phyloP scores from a whole-genome alignment of 257 asterid species.

The Solanum gandarillasii region DNA sequence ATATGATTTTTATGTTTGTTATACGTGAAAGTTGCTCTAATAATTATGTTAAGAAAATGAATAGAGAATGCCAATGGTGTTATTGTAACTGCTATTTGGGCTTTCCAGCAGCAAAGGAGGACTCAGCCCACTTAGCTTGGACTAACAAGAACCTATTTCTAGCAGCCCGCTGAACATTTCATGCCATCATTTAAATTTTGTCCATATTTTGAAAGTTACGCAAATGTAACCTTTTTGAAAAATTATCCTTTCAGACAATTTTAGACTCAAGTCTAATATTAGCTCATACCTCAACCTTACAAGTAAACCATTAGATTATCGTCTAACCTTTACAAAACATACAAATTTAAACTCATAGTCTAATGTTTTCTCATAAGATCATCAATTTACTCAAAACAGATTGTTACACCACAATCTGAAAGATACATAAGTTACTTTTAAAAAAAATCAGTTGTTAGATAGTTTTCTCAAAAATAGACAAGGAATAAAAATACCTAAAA shows the following conservation, averaged over 20 bases:
- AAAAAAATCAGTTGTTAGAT: not conserved
- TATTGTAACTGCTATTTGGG: not conserved
- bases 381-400: not conserved
- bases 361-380: not conserved
- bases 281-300: not conserved
- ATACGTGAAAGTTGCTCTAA: too few species aligned
- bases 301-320: too few species aligned
- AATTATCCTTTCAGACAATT: not conserved
- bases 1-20: too few species aligned
- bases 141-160: not conserved
- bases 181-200: not conserved
- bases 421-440: not conserved
- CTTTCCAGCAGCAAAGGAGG: not conserved
- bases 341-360: not conserved
- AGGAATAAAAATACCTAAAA: not conserved
- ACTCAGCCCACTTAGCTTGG: not conserved
- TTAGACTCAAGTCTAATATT: not conserved
- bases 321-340: not conserved
- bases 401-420: not conserved
- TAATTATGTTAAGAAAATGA: not conserved
- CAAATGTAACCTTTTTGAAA: not conserved
- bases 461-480: not conserved
- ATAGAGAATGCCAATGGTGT: not conserved
- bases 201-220: not conserved
- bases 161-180: not conserved